Evolutionary conservation across 306 rosid species (phyloP).

Genomic region (Potentilla sterilis): DNA sequence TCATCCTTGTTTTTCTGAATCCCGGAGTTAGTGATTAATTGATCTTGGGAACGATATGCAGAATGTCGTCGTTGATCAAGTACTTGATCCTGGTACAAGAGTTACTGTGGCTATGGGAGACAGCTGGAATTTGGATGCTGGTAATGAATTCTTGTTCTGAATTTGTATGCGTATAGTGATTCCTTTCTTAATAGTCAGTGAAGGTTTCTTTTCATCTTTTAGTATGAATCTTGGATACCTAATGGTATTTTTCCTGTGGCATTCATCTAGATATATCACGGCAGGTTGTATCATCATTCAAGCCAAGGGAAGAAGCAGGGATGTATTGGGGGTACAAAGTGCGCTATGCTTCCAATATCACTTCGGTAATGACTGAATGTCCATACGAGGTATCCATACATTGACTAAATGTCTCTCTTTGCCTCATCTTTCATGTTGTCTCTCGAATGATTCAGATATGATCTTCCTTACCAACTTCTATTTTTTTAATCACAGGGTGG

Average conservation of each 20-base stretch:
- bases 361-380: slow-evolving; percentile 63
- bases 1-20: slow-evolving; percentile 10
- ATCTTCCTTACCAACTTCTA: slow-evolving; percentile 15
- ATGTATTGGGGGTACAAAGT: slow-evolving; percentile 94
- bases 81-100: slow-evolving; percentile 76
- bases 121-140: slow-evolving; percentile 69
- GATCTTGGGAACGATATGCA: slow-evolving; percentile 34
- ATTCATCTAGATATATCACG: slow-evolving; percentile 49
- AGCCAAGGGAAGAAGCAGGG: slow-evolving; percentile 82
- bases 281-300: slow-evolving; percentile 65
- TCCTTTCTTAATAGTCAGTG: not conserved
- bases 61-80: slow-evolving; percentile 68
- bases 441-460: slow-evolving; percentile 7
- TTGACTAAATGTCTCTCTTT: slow-evolving; percentile 11
- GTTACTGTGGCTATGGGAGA: slow-evolving; percentile 97
- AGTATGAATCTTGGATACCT: slow-evolving; percentile 18
- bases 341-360: slow-evolving; percentile 78
- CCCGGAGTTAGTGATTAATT: not conserved
- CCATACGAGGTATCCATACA: slow-evolving; percentile 53
- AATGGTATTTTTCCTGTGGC: slow-evolving; percentile 11
- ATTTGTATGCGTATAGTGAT: slow-evolving; percentile 20
- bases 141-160: slow-evolving; percentile 35
- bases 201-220: not conserved
- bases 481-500: slow-evolving; percentile 67
- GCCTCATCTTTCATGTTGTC: slow-evolving; percentile 5